Conservation (phyloP, 1,284 basidiomycete species). For the Ceratobasidium sp. region DNA sequence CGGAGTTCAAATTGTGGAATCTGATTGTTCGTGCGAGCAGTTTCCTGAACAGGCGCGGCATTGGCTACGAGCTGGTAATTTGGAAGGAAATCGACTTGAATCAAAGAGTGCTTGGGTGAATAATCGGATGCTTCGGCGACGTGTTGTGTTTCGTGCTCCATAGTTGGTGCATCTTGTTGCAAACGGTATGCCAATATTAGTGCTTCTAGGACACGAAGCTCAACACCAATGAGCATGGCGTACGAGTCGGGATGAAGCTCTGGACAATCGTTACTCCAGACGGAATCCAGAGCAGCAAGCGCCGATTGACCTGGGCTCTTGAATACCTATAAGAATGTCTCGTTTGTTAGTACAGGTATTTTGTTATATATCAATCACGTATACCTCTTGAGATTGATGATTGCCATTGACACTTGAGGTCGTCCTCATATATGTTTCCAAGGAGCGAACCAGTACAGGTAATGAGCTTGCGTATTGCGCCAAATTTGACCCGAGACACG, state of each 20-base stretch:
- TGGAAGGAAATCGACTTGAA: no score
- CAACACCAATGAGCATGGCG: constrained; percentile 1
- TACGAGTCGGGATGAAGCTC: background rate
- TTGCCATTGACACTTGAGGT: background rate
- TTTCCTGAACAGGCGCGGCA: background rate
- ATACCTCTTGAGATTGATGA: background rate
- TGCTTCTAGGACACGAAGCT: background rate
- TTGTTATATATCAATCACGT: background rate
- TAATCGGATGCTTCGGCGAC: background rate
- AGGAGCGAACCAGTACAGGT: background rate
- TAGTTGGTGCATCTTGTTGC: background rate
- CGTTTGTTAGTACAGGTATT: no score
- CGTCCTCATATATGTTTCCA: background rate
- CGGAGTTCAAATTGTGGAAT: background rate
- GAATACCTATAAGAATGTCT: background rate
- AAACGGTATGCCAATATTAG: background rate
- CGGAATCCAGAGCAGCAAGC: background rate
- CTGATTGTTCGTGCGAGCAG: background rate
- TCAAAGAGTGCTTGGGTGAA: background rate
- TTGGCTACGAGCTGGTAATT: background rate
- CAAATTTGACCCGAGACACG: background rate
- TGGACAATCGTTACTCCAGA: constrained; percentile 16
- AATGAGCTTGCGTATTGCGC: background rate
- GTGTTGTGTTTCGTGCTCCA: background rate
- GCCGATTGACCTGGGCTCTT: background rate